Conservation (phyloP, 768 basidiomycete genomes). For the Termitomyces sp. region DNA sequence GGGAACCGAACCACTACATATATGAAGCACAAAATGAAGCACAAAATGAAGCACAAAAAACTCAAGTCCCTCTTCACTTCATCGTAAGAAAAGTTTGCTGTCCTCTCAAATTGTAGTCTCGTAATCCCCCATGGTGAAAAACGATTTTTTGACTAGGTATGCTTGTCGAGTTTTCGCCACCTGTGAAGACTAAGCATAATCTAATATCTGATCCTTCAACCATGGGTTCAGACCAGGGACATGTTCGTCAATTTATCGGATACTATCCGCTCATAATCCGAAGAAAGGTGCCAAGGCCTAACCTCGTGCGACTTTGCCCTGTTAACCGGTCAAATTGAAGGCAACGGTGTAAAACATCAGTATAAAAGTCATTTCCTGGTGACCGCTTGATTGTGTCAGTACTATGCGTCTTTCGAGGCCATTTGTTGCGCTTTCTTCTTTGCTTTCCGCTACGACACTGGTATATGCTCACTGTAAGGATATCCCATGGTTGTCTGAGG, state of each 20-base stretch:
- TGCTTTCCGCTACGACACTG: slow-evolving; percentile 2
- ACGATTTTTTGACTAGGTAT: too few relatives aligned
- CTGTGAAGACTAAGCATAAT: neutral
- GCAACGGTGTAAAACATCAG: neutral
- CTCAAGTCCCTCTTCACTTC: neutral
- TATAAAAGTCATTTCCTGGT: neutral
- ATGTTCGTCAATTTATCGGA: slow-evolving; percentile 14
- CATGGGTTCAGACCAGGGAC: neutral
- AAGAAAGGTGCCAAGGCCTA: neutral
- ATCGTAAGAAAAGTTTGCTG: neutral
- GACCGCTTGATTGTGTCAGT: neutral
- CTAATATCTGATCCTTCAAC: neutral
- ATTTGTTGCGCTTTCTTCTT: slow-evolving; percentile 4
- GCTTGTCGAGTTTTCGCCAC: neutral
- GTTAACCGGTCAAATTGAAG: neutral
- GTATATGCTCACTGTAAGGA: slow-evolving; percentile 12
- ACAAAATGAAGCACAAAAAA: neutral
- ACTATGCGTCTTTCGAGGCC: slow-evolving; percentile 11
- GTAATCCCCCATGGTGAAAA: too few relatives aligned
- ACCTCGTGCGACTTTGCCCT: neutral
- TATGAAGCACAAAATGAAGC: too few relatives aligned
- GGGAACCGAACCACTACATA: too few relatives aligned
- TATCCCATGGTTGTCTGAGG: neutral
- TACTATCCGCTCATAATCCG: neutral
- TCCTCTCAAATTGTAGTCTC: neutral